Conservation (phyloP, 768 basidiomycete genomes). For the Pleurotus pulmonarius region DNA sequence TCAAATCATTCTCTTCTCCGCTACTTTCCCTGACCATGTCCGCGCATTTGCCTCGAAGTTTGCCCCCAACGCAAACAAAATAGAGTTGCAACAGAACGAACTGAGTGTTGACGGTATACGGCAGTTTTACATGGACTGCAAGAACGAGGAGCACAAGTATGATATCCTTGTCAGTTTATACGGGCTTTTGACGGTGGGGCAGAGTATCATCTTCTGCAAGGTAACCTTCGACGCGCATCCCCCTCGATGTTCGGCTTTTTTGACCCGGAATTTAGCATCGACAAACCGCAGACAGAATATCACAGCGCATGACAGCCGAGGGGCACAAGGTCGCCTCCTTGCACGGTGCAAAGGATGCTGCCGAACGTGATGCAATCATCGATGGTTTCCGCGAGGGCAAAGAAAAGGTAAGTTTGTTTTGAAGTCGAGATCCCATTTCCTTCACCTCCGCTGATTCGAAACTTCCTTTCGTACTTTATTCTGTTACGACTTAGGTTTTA, state of each 20-base stretch:
- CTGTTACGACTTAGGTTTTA: slow-evolving; percentile 42
- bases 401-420: slow-evolving; percentile 64
- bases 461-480: neutral
- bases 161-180: slow-evolving; percentile 92
- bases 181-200: slow-evolving; percentile 87
- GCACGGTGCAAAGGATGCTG: slow-evolving; percentile 89
- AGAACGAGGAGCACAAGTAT: slow-evolving; percentile 88
- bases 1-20: slow-evolving; percentile 96
- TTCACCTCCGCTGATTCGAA: neutral
- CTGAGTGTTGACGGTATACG: slow-evolving; percentile 91
- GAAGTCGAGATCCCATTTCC: neutral
- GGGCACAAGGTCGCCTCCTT: slow-evolving; percentile 96
- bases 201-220: slow-evolving; percentile 98
- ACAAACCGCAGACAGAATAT: slow-evolving; percentile 90
- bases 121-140: slow-evolving; percentile 98
- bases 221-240: slow-evolving; percentile 35
- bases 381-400: slow-evolving; percentile 95
- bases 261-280: slow-evolving; percentile 53
- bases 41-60: slow-evolving; percentile 90
- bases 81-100: slow-evolving; percentile 91
- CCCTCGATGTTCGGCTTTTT: slow-evolving; percentile 3
- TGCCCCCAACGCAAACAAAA: slow-evolving; percentile 94
- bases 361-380: slow-evolving; percentile 88
- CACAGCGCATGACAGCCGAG: slow-evolving; percentile 84
- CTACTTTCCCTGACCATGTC: slow-evolving; percentile 95